Evolutionary conservation across 164 flowering plant genomes (phyloP).

Genomic region (Euptelea pleiosperma): DNA sequence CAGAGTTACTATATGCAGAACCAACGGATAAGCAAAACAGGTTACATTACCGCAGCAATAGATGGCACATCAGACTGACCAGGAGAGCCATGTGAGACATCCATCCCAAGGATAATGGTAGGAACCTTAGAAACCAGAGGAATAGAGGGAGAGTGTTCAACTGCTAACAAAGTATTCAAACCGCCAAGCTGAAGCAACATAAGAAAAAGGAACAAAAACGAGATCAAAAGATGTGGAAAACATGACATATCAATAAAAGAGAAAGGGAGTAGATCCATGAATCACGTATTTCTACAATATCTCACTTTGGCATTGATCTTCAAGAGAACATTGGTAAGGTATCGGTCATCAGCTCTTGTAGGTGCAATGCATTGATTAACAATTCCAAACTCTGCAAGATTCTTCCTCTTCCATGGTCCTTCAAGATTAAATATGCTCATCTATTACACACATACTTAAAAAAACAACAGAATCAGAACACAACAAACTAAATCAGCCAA

Average conservation of each 20-base stretch:
- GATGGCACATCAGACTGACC: constrained; percentile 90
- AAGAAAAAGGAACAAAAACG: not conserved
- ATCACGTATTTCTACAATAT: constrained; percentile 42
- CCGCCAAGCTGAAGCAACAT: constrained; percentile 86
- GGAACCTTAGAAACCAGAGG: constrained; percentile 67
- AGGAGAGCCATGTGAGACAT: constrained; percentile 96
- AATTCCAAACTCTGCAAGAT: constrained; percentile 63
- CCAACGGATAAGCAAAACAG: not conserved
- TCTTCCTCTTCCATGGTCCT: constrained; percentile 37
- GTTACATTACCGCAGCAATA: constrained; percentile 73
- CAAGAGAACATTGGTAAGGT: constrained; percentile 63
- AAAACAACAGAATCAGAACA: not conserved
- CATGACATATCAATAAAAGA: not conserved
- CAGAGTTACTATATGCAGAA: too few relatives aligned
- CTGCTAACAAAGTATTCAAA: constrained; percentile 54
- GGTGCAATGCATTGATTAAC: constrained; percentile 94
- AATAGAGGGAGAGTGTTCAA: constrained; percentile 46
- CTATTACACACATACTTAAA: constrained; percentile 13
- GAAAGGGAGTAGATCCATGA: not conserved
- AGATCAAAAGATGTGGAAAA: not conserved
- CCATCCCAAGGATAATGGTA: constrained; percentile 88
- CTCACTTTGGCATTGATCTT: constrained; percentile 47
- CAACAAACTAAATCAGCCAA: constrained; percentile 8
- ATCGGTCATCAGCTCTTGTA: constrained; percentile 31
- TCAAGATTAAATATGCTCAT: constrained; percentile 8